These are phyloP conservation scores for Eucalyptus globulus DNA, from an alignment of 345 rosid genomes.

Conservation along the genomic window DNA sequence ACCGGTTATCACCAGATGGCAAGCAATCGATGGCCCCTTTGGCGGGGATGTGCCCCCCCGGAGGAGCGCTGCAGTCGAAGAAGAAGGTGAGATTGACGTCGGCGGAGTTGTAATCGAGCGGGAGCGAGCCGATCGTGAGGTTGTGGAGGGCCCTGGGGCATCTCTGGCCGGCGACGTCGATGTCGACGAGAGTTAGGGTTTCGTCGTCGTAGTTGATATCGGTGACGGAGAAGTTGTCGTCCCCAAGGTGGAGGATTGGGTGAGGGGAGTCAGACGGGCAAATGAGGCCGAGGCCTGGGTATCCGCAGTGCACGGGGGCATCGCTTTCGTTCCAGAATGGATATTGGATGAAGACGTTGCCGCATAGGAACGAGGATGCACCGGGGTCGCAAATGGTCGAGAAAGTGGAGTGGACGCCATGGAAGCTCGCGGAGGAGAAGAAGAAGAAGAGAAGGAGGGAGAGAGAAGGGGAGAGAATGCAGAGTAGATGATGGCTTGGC, in stretches of 20 bases:
- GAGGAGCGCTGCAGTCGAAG: neutral
- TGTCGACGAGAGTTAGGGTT: constrained; percentile 1
- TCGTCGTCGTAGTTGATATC: neutral
- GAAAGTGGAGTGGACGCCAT: neutral
- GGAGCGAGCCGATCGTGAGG: neutral
- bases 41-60: accelerated
- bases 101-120: neutral
- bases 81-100: constrained; percentile 6
- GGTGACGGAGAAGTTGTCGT: neutral
- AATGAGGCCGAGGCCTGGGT: constrained; percentile 5
- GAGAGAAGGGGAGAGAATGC: neutral
- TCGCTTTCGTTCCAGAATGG: no score
- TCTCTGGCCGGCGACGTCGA: neutral
- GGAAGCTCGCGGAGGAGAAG: neutral
- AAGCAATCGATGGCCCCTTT: neutral
- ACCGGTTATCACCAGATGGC: accelerated
- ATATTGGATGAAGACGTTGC: no score
- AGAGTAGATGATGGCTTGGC: neutral
- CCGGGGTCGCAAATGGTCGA: neutral
- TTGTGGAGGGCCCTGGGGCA: constrained; percentile 17
- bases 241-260: neutral
- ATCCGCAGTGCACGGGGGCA: neutral
- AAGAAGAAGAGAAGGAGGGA: neutral
- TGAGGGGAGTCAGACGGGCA: neutral
- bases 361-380: neutral